Evolutionary conservation across 83 land plant species (phyloP).

Genomic region (Isoetes engelmannii): DNA sequence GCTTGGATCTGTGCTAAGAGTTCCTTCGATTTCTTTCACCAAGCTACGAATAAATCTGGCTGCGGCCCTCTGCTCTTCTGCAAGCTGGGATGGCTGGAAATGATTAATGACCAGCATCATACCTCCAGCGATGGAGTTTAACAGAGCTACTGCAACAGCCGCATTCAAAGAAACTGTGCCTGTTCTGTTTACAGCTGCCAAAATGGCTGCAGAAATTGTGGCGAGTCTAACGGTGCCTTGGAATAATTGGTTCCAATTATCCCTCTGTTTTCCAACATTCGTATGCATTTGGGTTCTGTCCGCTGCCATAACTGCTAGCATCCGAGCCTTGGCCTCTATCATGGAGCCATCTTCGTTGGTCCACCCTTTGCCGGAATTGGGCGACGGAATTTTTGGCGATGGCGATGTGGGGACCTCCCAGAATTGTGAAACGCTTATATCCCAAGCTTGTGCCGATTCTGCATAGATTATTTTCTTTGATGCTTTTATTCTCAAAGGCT

Average conservation of each 20-base stretch:
- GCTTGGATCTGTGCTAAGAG: slow-evolving; percentile 11
- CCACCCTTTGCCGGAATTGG: too few relatives aligned
- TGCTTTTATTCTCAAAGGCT: too few relatives aligned
- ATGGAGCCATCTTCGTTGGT: too few relatives aligned
- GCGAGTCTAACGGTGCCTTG: slow-evolving; percentile 16
- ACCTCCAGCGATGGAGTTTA: slow-evolving; percentile 11
- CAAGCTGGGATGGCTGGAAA: slow-evolving; percentile 33
- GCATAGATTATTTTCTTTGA: too few relatives aligned
- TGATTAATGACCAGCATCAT: slow-evolving; percentile 20
- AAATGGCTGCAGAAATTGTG: slow-evolving; percentile 15
- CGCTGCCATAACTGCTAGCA: slow-evolving; percentile 3
- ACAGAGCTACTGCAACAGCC: slow-evolving; percentile 9
- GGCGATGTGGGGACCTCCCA: too few relatives aligned
- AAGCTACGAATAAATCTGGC: slow-evolving; percentile 14
- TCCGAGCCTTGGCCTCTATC: not conserved
- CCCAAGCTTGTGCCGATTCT: too few relatives aligned
- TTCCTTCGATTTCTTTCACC: slow-evolving; percentile 16
- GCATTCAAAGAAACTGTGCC: not conserved
- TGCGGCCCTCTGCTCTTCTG: slow-evolving; percentile 33
- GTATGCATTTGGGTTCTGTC: slow-evolving; percentile 20
- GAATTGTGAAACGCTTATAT: too few relatives aligned
- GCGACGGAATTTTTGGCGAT: too few relatives aligned
- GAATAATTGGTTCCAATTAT: slow-evolving; percentile 27
- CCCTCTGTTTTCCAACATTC: slow-evolving; percentile 16
- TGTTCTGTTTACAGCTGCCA: slow-evolving; percentile 7